phyloP scores from a whole-genome alignment of 2,329 filamentous ascomycete species.

The Chrysoporthe deuterocubensis region DNA sequence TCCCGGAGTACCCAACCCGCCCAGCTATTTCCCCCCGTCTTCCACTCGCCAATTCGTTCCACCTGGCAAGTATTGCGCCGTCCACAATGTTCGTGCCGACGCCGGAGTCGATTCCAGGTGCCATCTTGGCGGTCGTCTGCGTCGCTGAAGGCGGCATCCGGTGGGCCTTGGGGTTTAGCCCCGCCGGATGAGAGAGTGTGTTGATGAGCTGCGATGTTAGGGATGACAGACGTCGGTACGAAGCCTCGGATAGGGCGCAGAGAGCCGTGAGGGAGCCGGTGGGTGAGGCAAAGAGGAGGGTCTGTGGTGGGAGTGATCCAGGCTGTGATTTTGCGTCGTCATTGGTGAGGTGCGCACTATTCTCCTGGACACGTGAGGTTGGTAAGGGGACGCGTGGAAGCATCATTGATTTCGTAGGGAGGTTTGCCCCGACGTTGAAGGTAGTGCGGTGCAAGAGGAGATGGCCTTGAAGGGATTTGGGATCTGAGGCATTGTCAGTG shows the following conservation, averaged over 20 bases:
- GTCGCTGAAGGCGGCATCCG: conserved; percentile 58
- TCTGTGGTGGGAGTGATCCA: conserved; percentile 42
- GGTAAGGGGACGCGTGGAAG: conserved; percentile 62
- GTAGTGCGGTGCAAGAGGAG: conserved; percentile 84
- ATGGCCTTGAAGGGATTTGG: conserved; percentile 88
- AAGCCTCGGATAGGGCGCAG: conserved; percentile 75
- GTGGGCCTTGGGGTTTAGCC: conserved; percentile 83
- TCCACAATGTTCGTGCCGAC: conserved; percentile 74
- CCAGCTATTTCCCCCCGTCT: conserved; percentile 74
- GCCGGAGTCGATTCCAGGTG: conserved; percentile 59
- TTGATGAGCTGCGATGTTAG: conserved; percentile 80
- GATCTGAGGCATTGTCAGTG: conserved; percentile 62
- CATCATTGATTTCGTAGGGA: conserved; percentile 74
- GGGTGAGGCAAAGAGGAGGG: conserved; percentile 71
- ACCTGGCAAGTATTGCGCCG: conserved; percentile 73
- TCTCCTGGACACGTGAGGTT: conserved; percentile 40
- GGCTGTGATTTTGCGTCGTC: conserved; percentile 41
- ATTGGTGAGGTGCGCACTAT: conserved; percentile 34
- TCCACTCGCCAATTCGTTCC: conserved; percentile 75
- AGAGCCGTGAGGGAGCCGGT: conserved; percentile 79
- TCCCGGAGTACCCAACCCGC: conserved; percentile 69
- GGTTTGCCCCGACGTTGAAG: conserved; percentile 82
- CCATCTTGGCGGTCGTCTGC: conserved; percentile 44
- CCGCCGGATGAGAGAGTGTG: conserved; percentile 75
- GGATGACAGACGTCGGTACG: conserved; percentile 82